Conservation (phyloP, 2,329 filamentous ascomycete genomes). For the Hymenoscyphus linearis region DNA sequence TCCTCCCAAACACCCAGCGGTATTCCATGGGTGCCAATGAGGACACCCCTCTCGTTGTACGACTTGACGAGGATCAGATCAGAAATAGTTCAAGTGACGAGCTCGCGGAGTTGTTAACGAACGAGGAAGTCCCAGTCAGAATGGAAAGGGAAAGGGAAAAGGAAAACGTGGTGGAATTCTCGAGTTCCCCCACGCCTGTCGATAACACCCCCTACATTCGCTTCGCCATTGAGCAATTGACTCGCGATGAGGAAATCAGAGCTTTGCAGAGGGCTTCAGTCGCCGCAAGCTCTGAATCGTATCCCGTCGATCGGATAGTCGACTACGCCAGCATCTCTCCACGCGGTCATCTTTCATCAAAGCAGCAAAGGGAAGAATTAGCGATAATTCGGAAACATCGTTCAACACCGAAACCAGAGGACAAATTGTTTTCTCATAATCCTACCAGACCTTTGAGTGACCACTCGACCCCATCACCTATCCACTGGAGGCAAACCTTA, state of each 20-base stretch:
- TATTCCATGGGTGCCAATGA: slow-evolving; percentile 22
- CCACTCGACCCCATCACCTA: slow-evolving; percentile 9
- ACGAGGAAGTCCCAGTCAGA: slow-evolving; percentile 18
- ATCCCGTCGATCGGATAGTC: slow-evolving; percentile 46
- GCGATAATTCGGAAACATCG: slow-evolving; percentile 33
- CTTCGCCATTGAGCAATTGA: slow-evolving; percentile 84
- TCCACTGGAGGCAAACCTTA: slow-evolving; percentile 8
- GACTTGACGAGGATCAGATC: slow-evolving; percentile 29
- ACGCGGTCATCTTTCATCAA: slow-evolving; percentile 25
- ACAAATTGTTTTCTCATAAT: slow-evolving; percentile 29
- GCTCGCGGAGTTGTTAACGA: slow-evolving; percentile 20
- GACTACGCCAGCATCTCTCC: slow-evolving; percentile 38
- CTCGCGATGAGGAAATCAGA: slow-evolving; percentile 62
- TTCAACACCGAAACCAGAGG: slow-evolving; percentile 30
- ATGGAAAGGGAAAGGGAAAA: slow-evolving; percentile 14
- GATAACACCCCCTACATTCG: slow-evolving; percentile 86
- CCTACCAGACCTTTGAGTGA: slow-evolving; percentile 27
- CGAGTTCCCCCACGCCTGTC: slow-evolving; percentile 67
- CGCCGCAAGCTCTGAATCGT: slow-evolving; percentile 37
- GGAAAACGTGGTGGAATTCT: slow-evolving; percentile 28
- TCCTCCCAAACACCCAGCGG: slow-evolving; percentile 13
- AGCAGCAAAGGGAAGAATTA: slow-evolving; percentile 26
- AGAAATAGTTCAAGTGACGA: slow-evolving; percentile 20
- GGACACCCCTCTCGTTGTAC: slow-evolving; percentile 21
- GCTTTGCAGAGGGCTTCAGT: slow-evolving; percentile 46